A percentile compares a stretch with the other conserved stretches of the same genome.
These are phyloP conservation scores for Tetrahymena thermophila DNA, from an alignment of 73 alveolate genomes.

Conservation along the genomic window DNA sequence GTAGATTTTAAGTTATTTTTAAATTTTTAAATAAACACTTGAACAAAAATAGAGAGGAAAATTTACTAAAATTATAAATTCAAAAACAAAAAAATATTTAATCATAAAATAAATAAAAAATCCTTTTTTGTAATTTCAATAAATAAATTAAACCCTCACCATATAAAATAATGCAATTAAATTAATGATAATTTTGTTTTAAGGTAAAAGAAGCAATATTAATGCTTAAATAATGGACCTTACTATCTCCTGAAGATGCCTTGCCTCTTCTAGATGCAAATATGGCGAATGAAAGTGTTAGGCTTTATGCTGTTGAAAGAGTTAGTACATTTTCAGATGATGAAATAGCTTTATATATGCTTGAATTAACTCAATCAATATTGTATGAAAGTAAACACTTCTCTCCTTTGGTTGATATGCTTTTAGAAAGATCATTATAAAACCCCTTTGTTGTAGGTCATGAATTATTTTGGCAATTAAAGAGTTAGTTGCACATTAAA, in stretches of 20 bases:
- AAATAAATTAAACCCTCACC: not conserved
- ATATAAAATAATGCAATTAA: not conserved
- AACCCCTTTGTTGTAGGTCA: constrained; percentile 93
- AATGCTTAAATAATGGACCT: constrained; percentile 66
- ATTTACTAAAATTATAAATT: too few species aligned
- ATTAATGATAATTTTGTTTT: not conserved
- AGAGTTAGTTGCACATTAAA: constrained; percentile 56
- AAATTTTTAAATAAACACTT: too few species aligned
- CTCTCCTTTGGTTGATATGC: constrained; percentile 89
- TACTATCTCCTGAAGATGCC: constrained; percentile 81
- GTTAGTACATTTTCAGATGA: constrained; percentile 86
- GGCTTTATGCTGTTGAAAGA: constrained; percentile 82
- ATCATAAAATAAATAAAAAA: too few species aligned
- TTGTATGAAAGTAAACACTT: constrained; percentile 88
- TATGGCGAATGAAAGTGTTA: constrained; percentile 74
- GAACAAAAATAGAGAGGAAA: too few species aligned
- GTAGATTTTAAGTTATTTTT: too few species aligned
- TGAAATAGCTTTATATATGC: constrained; percentile 82
- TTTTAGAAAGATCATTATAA: constrained; percentile 78
- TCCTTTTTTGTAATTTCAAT: too few species aligned
- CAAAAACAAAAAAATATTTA: too few species aligned
- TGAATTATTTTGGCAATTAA: constrained; percentile 84
- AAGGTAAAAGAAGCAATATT: constrained; percentile 43
- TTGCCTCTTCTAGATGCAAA: constrained; percentile 67
- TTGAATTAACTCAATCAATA: constrained; percentile 83